These are phyloP conservation scores for Arachis stenosperma DNA, from an alignment of 306 rosid genomes.

Conservation along the genomic window DNA sequence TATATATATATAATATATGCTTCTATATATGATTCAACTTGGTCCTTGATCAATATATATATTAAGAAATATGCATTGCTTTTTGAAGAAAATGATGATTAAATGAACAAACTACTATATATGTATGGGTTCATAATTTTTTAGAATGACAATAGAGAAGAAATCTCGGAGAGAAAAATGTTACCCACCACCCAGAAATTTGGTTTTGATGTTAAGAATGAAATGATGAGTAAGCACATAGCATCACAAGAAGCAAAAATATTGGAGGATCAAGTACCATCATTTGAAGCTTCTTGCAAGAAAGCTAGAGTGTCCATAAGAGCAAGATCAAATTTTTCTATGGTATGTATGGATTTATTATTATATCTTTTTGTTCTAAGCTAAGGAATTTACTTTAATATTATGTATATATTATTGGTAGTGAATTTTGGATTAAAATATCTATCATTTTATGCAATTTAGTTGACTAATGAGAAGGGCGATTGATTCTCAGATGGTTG, in stretches of 20 bases:
- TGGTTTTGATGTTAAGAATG: constrained; percentile 14
- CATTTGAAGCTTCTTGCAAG: constrained; percentile 30
- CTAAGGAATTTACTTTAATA: background rate
- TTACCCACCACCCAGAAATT: constrained; percentile 10
- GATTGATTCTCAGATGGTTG: constrained; percentile 41
- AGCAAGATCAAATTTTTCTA: constrained; percentile 41
- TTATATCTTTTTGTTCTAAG: background rate
- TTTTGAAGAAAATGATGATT: background rate
- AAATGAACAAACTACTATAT: background rate
- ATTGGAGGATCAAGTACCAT: constrained; percentile 10
- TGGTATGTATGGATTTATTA: constrained; percentile 33
- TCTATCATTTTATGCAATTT: constrained; percentile 24
- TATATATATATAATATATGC: background rate
- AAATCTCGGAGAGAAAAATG: constrained; percentile 24
- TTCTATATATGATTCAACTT: background rate
- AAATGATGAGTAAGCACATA: background rate
- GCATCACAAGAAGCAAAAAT: constrained; percentile 25
- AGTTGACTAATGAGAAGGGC: background rate
- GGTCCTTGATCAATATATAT: background rate
- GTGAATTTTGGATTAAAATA: background rate
- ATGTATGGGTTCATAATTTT: background rate
- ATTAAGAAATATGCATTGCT: background rate
- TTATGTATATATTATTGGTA: background rate
- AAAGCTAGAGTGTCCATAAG: constrained; percentile 54
- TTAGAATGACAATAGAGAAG: constrained; percentile 32